phyloP scores from a whole-genome alignment of 208 protist genomes.

The Acanthamoeba royreba region DNA sequence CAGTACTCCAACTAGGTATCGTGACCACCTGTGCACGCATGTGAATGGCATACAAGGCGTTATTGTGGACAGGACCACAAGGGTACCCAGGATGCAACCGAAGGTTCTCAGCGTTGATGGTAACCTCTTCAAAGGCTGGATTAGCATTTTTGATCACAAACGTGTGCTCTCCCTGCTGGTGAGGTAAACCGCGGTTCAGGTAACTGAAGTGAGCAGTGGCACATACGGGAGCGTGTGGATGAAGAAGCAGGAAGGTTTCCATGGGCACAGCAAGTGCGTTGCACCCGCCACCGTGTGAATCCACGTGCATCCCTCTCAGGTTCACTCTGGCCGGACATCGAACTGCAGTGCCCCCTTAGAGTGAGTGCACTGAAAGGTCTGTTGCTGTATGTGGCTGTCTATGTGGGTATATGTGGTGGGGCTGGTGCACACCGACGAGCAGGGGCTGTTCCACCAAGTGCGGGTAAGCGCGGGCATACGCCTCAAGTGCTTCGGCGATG shows the following conservation, averaged over 20 bases:
- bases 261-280: slow-evolving; percentile 28
- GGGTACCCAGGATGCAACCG: neutral
- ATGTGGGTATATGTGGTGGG: neutral
- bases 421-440: neutral
- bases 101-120: neutral
- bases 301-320: slow-evolving; percentile 52
- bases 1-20: neutral
- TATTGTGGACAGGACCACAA: neutral
- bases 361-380: no score
- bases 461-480: neutral
- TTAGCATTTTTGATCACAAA: slow-evolving; percentile 8
- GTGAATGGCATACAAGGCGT: neutral
- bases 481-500: neutral
- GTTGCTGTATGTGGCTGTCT: neutral
- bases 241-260: slow-evolving; percentile 32
- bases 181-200: neutral
- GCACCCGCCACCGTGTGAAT: slow-evolving; percentile 44
- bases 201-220: neutral
- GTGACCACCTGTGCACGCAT: neutral
- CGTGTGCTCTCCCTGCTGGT: neutral
- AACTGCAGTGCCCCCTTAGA: no score
- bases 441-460: neutral
- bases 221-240: neutral
- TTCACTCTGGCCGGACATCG: slow-evolving; percentile 37
- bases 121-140: neutral